Evolutionary conservation across 2,329 filamentous ascomycete species (phyloP).

Genomic region (Ceratocystis lukuohia): DNA sequence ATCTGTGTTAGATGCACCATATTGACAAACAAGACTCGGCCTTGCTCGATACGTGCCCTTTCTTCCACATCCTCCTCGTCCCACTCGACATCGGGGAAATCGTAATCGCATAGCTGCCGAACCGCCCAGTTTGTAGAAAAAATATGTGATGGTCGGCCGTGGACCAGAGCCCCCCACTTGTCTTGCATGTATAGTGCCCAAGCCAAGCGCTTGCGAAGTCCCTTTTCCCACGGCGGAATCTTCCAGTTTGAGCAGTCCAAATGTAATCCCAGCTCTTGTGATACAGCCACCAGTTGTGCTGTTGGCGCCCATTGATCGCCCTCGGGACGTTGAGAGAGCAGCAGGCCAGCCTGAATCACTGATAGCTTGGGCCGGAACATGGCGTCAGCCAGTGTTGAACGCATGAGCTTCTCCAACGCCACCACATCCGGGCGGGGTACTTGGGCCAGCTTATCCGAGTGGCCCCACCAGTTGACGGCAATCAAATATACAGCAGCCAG

Average conservation of each 20-base stretch:
- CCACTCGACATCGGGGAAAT: conserved; percentile 61
- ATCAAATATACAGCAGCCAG: conserved; percentile 73
- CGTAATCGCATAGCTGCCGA: conserved; percentile 45
- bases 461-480: conserved; percentile 78
- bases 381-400: conserved; percentile 58
- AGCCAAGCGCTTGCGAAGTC: conserved; percentile 68
- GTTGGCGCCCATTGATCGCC: conserved; percentile 75
- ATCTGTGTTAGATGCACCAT: conserved; percentile 65
- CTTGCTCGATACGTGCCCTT: conserved; percentile 51
- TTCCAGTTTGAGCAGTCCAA: conserved; percentile 79
- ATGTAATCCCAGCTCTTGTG: conserved; percentile 77
- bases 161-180: conserved; percentile 74
- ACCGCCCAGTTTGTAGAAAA: conserved; percentile 64
- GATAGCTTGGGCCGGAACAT: conserved; percentile 73
- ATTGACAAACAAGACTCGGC: conserved; percentile 57
- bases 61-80: conserved; percentile 49
- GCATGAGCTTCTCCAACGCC: conserved; percentile 59
- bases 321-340: conserved; percentile 62
- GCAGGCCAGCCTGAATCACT: conserved; percentile 61
- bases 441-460: conserved; percentile 51
- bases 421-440: conserved; percentile 57
- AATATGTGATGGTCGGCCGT: conserved; percentile 71
- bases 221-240: conserved; percentile 77
- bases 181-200: conserved; percentile 94
- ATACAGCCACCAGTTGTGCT: conserved; percentile 73